These are phyloP conservation scores for Boletus reticuloceps DNA, from an alignment of 768 basidiomycete species.

Conservation along the genomic window DNA sequence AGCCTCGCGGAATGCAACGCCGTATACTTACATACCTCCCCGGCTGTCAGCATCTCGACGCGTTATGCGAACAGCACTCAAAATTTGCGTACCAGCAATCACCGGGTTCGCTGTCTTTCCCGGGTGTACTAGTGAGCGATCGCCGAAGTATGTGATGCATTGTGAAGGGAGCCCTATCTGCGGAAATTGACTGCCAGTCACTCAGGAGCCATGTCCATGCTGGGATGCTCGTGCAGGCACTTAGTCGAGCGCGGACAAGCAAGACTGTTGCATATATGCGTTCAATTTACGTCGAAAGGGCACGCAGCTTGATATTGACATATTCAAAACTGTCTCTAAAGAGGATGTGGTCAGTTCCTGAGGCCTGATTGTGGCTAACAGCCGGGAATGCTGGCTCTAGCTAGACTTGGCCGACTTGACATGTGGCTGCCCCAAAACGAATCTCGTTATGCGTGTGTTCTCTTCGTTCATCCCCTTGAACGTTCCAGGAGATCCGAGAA, in stretches of 20 bases:
- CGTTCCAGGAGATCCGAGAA: slow-evolving; percentile 18
- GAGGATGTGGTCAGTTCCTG: slow-evolving; percentile 2
- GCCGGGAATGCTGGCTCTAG: not conserved
- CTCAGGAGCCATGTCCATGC: not conserved
- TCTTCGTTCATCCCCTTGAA: slow-evolving; percentile 18
- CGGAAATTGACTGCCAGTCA: slow-evolving; percentile 10
- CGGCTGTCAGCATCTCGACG: not conserved
- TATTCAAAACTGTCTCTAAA: slow-evolving; percentile 3
- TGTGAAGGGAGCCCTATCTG: not conserved
- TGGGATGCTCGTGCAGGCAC: not conserved
- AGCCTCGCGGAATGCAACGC: slow-evolving; percentile 4
- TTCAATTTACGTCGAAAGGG: slow-evolving; percentile 20
- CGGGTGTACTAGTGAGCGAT: not conserved
- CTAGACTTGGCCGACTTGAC: slow-evolving; percentile 6
- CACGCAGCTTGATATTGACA: slow-evolving; percentile 7
- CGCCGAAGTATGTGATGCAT: slow-evolving; percentile 2
- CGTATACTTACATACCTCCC: not conserved
- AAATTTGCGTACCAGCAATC: not conserved
- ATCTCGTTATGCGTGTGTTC: slow-evolving; percentile 2
- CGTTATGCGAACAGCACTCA: not conserved
- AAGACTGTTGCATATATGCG: slow-evolving; percentile 7
- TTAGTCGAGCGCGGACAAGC: slow-evolving; percentile 1
- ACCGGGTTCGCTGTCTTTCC: not conserved
- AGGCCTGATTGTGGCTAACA: slow-evolving; percentile 3
- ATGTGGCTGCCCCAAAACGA: slow-evolving; percentile 28